Base-by-base conservation (phyloP, 768 basidiomycete species). In the Podaxis mareebaensis region DNA sequence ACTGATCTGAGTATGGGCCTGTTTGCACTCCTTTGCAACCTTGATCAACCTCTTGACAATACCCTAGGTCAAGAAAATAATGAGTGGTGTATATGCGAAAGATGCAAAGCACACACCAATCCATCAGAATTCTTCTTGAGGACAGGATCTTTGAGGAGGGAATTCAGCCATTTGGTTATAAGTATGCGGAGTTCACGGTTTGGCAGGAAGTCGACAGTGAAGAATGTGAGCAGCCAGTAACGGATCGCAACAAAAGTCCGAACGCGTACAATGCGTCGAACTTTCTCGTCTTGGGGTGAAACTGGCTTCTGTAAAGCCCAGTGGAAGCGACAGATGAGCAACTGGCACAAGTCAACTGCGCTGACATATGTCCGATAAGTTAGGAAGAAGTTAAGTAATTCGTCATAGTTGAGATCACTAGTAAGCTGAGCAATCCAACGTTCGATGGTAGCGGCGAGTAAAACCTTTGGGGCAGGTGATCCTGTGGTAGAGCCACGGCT, bases 371-470 rank as follows among this genome's bases (percentile, higher is more conserved):
- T 86, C 60, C 95, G 87, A 71, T 95, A 97, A 2, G 94, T 95
- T 72, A 96, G 83, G 83, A 97, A 94, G 73, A 96, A 96, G 69
- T 92, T 88, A 61, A 94, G 82, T 30, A 95, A 81, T 68, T 95
- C 92, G 72, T 95, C 93, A 63, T 93, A 92, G 73, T 91, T 87
- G 69, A 95, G 79, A 68, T 91, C 88, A 68, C 89, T 91, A 33
- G 95, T 96, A 54, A 96, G 78, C 70, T 96, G 93, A 0, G 92
- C 93, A 60, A 97, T 89, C 92, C 93, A 94, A 0, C 95, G 88
- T 73, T 96, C 95, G 69, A 96, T 93, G 3, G 93, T 95, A 3
- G 94, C 94, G 0, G 93, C 95, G 13, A 96, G 78, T n/a, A 96
- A 78, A 26, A 92, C 79, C 66, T 75, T 82, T 24, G 74, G 72